A percentile compares a stretch with the other conserved stretches of the same genome.
phyloP scores from a whole-genome alignment of 768 basidiomycete genomes.

The Naganishia randhawae region DNA sequence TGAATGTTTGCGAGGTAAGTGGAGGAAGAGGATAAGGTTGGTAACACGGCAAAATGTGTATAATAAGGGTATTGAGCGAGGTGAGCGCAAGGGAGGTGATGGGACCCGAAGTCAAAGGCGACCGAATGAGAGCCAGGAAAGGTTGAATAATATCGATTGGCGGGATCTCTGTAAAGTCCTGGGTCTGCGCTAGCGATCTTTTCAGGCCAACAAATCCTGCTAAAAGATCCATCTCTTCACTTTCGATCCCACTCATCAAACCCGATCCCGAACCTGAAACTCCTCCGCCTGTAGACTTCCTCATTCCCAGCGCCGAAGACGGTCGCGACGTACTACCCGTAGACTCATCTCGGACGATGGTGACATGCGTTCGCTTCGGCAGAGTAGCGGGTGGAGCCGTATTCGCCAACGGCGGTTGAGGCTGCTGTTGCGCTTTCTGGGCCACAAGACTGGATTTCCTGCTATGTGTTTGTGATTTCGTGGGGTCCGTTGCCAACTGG shows the following conservation, averaged over 20 bases:
- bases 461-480: neutral
- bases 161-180: constrained; percentile 50
- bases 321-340: constrained; percentile 54
- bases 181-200: constrained; percentile 62
- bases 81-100: constrained; percentile 93
- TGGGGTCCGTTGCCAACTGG: constrained; percentile 30
- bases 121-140: constrained; percentile 88
- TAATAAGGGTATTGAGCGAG: constrained; percentile 81
- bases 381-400: constrained; percentile 17
- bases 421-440: constrained; percentile 26
- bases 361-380: constrained; percentile 51
- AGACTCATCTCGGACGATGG: constrained; percentile 58
- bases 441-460: constrained; percentile 13
- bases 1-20: constrained; percentile 14
- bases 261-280: neutral
- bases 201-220: constrained; percentile 81
- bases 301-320: constrained; percentile 59
- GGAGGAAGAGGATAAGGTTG: constrained; percentile 28
- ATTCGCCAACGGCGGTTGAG: constrained; percentile 9
- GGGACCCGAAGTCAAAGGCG: constrained; percentile 89
- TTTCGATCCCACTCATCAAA: constrained; percentile 58
- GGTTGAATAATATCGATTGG: constrained; percentile 62
- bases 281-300: constrained; percentile 62
- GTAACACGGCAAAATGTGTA: constrained; percentile 41
- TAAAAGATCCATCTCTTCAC: constrained; percentile 80